Evolutionary conservation across 2,329 filamentous ascomycete genomes (phyloP).

Genomic region (Scedosporium boydii): DNA sequence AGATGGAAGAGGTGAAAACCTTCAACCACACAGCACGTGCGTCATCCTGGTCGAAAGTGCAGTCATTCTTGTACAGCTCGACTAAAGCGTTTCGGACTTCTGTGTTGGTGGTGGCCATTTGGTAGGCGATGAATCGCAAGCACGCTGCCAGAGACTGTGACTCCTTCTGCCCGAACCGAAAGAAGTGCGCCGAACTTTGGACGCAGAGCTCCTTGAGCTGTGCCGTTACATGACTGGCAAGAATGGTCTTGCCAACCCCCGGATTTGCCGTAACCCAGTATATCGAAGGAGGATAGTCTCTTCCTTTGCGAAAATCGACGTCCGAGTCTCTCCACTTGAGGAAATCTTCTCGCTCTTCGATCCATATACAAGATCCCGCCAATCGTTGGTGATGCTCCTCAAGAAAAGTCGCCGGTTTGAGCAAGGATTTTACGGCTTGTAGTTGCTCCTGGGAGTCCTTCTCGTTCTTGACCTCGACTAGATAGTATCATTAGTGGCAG

Average conservation of each 20-base stretch:
- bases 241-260: background rate
- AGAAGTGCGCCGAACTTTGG: constrained; percentile 11
- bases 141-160: constrained; percentile 10
- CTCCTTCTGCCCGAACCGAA: constrained; percentile 11
- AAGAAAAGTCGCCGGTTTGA: constrained; percentile 11
- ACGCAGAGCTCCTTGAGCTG: background rate
- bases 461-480: background rate
- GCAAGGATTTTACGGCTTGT: background rate
- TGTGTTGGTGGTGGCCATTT: constrained; percentile 20
- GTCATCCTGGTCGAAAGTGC: constrained; percentile 16
- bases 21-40: constrained; percentile 21
- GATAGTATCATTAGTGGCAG: background rate
- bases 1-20: constrained; percentile 20
- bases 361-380: constrained; percentile 22
- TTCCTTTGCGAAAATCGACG: constrained; percentile 4
- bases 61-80: constrained; percentile 13
- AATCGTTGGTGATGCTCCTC: constrained; percentile 16
- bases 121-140: constrained; percentile 19
- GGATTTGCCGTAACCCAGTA: background rate
- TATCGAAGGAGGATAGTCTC: background rate
- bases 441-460: background rate
- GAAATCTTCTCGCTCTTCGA: constrained; percentile 17
- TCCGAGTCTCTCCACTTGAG: constrained; percentile 15
- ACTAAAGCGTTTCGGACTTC: constrained; percentile 15
- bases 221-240: background rate